Base-by-base conservation (phyloP, 2,329 filamentous ascomycete genomes). In the Ascochyta viciae-villosae region DNA sequence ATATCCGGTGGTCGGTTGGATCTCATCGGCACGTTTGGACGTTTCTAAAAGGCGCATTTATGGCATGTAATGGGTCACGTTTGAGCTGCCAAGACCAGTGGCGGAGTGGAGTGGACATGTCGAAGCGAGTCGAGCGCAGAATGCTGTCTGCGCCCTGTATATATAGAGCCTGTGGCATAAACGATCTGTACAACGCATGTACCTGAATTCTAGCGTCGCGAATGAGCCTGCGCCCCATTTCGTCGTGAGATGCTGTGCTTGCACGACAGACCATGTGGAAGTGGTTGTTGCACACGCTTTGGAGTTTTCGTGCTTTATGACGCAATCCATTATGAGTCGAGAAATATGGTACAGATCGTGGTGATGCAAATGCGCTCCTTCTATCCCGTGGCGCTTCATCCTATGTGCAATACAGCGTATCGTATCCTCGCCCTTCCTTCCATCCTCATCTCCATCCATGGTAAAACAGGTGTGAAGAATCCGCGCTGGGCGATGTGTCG, bases 101-200 rank as follows among this genome's bases (percentile, higher is more conserved):
- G 50, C 27, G 42, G 58, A 47, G 50, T 33, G 42, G 58, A 37
- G 44, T 29, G 22, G 47, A 47, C 44, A 45, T 58, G 55, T 43
- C 50, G 12, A 33, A 19, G 47, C 27, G 35, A 26, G 49, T 46
- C 46, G 46, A 54, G 51, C 49, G 60, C 57, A 57, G 54, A 48
- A 42, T n/a, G 43, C 33, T 34, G 48, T 51, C 59, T 56, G 57
- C 61, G 63, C 52, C 41, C 64, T 72, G 72, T 74, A 74, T 57
- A 68, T 71, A 73, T 72, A 72, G 63, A 64, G 65, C 66, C 63
- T 57, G 47, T 58, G 60, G 59, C 58, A 47, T 48, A 61, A 63
- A 62, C 24, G 24, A 51, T 43, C 38, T 56, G 53, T 56, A 56
- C 24, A 56, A 56, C 53, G 53, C 48, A 47, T 56, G 43, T 47